Conservation (phyloP, 306 rosid genomes). For the Quercus alba region DNA sequence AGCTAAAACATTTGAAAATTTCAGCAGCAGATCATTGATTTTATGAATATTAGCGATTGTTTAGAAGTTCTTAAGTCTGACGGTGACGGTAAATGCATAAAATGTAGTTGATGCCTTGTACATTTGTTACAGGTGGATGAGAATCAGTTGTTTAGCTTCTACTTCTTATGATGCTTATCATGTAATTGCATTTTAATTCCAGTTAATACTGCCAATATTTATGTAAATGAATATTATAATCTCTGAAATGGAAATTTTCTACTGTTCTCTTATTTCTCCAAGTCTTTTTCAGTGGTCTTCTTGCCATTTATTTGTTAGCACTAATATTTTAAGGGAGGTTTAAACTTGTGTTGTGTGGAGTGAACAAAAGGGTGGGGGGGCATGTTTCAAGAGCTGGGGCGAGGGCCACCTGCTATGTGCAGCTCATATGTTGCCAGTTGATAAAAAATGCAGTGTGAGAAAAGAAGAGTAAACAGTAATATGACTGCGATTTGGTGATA, state of each 20-base stretch:
- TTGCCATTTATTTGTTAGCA: background rate
- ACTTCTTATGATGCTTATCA: constrained; percentile 29
- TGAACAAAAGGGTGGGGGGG: no score
- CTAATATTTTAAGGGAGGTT: no score
- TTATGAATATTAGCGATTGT: constrained; percentile 25
- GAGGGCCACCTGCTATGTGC: no score
- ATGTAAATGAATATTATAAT: constrained; percentile 36
- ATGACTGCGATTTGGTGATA: no score
- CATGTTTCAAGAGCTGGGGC: no score
- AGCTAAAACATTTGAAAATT: constrained; percentile 20
- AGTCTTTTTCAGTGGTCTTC: background rate
- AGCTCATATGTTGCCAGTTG: no score
- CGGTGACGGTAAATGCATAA: constrained; percentile 20
- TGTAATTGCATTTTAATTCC: constrained; percentile 40
- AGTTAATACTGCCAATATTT: constrained; percentile 32
- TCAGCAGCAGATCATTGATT: constrained; percentile 20
- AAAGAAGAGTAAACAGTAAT: no score
- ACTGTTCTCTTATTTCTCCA: background rate
- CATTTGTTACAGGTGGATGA: constrained; percentile 51
- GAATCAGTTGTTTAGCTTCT: constrained; percentile 47
- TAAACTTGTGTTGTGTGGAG: no score
- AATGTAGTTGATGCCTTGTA: constrained; percentile 55
- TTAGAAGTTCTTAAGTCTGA: constrained; percentile 30
- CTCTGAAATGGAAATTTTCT: constrained; percentile 12
- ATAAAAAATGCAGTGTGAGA: no score